These are phyloP conservation scores for Umbilicaria muhlenbergii DNA, from an alignment of 495 filamentous ascomycete species.

Conservation along the genomic window DNA sequence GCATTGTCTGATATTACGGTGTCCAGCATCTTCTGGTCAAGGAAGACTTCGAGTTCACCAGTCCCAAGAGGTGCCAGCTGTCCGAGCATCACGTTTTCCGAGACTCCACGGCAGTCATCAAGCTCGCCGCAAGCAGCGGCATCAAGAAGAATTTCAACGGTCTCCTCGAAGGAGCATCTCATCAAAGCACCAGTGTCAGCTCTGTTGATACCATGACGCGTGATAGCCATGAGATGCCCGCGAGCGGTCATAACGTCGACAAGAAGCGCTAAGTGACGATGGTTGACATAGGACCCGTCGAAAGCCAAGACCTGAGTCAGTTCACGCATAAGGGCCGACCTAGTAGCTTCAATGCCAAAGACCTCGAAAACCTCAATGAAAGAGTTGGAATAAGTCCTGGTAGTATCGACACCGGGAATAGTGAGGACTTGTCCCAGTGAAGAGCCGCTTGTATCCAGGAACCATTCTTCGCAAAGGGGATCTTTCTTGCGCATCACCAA, in stretches of 20 bases:
- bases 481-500: slow-evolving; percentile 54
- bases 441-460: slow-evolving; percentile 84
- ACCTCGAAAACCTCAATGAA: slow-evolving; percentile 85
- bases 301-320: slow-evolving; percentile 84
- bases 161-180: slow-evolving; percentile 99
- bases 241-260: slow-evolving; percentile 97
- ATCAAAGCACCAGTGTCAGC: slow-evolving; percentile 96
- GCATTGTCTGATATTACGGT: slow-evolving; percentile 86
- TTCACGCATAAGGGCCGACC: slow-evolving; percentile 71
- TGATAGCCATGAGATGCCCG: slow-evolving; percentile 85
- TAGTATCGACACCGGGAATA: slow-evolving; percentile 77
- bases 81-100: slow-evolving; percentile 96
- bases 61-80: slow-evolving; percentile 94
- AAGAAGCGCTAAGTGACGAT: slow-evolving; percentile 89
- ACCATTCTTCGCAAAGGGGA: slow-evolving; percentile 72
- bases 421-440: slow-evolving; percentile 66
- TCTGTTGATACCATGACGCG: slow-evolving; percentile 95
- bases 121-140: slow-evolving; percentile 87
- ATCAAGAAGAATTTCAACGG: slow-evolving; percentile 92
- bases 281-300: slow-evolving; percentile 97
- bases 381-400: slow-evolving; percentile 85
- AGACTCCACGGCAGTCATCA: slow-evolving; percentile 94
- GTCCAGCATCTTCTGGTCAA: slow-evolving; percentile 90
- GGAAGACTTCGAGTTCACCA: slow-evolving; percentile 78
- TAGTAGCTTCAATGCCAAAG: slow-evolving; percentile 90